phyloP scores from a whole-genome alignment of 768 basidiomycete genomes.

The Suillus fuscotomentosus region DNA sequence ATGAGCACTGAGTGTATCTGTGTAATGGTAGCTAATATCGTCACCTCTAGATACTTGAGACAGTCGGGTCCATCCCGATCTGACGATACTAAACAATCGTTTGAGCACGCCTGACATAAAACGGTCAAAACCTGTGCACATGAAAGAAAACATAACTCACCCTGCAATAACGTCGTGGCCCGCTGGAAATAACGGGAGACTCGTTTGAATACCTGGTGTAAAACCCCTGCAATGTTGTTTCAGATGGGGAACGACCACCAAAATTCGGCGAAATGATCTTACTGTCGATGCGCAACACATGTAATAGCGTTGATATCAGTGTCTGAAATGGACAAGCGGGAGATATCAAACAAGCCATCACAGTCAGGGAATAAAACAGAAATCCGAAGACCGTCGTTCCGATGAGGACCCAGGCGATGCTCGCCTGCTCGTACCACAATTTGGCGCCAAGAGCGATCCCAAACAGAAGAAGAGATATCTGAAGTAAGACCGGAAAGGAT shows the following conservation, averaged over 20 bases:
- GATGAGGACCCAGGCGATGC: not conserved
- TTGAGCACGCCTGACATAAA: no score
- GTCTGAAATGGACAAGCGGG: constrained; percentile 6
- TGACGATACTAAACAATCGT: no score
- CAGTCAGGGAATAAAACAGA: constrained; percentile 3
- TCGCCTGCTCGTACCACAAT: not conserved
- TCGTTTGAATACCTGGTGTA: not conserved
- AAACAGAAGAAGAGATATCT: constrained; percentile 13
- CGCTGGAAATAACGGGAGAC: not conserved
- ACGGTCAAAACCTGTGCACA: no score
- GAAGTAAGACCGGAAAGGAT: constrained; percentile 11
- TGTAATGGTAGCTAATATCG: no score
- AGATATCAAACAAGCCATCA: constrained; percentile 3
- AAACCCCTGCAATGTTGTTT: not conserved
- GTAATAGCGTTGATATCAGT: not conserved
- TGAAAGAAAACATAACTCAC: not conserved
- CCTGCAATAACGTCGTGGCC: not conserved
- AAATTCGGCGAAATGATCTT: no score
- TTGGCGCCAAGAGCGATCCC: constrained; percentile 8
- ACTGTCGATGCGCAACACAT: not conserved
- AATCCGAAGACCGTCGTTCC: not conserved
- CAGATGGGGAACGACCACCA: not conserved
- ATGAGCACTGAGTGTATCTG: no score
- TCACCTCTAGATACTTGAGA: no score
- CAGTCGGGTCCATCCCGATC: no score